A percentile compares a stretch with the other conserved stretches of the same genome.
These are phyloP conservation scores for Gigaspora rosea DNA, from an alignment of 192 early-diverging fungal species.

Conservation along the genomic window DNA sequence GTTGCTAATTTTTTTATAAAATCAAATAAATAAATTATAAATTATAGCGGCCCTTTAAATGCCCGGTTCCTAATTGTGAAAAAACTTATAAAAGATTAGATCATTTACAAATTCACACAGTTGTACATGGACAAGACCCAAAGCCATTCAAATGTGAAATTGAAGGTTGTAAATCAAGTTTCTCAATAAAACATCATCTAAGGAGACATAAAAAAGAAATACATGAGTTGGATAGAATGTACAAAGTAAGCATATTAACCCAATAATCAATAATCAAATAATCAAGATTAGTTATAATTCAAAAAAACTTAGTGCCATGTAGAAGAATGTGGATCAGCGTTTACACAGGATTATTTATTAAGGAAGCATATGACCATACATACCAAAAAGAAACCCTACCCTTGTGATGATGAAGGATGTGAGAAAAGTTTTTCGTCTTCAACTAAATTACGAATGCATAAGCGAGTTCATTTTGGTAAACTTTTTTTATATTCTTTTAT, in stretches of 20 bases:
- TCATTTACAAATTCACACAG: slow-evolving; percentile 13
- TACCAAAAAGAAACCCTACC: slow-evolving; percentile 8
- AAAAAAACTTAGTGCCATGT: background rate
- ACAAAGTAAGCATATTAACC: background rate
- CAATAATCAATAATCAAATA: no score
- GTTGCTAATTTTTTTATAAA: background rate
- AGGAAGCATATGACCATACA: slow-evolving; percentile 15
- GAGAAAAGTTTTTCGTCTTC: slow-evolving; percentile 24
- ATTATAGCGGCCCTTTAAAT: slow-evolving; percentile 13
- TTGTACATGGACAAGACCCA: slow-evolving; percentile 1
- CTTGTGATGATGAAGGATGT: slow-evolving; percentile 15
- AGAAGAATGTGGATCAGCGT: slow-evolving; percentile 7
- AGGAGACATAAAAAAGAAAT: background rate
- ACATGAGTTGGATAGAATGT: background rate
- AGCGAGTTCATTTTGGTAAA: background rate
- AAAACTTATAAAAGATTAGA: slow-evolving; percentile 20
- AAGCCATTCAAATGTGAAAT: slow-evolving; percentile 20
- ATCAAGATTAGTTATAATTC: no score
- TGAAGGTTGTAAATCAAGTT: no score
- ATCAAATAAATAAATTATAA: background rate
- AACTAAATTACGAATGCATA: slow-evolving; percentile 1
- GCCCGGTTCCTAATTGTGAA: background rate
- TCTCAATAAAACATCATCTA: no score
- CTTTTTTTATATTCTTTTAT: background rate
- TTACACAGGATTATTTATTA: slow-evolving; percentile 17